A percentile compares a stretch with the other conserved stretches of the same genome.
Conservation (phyloP, 2,329 filamentous ascomycete species). For the Calonectria crousiana region DNA sequence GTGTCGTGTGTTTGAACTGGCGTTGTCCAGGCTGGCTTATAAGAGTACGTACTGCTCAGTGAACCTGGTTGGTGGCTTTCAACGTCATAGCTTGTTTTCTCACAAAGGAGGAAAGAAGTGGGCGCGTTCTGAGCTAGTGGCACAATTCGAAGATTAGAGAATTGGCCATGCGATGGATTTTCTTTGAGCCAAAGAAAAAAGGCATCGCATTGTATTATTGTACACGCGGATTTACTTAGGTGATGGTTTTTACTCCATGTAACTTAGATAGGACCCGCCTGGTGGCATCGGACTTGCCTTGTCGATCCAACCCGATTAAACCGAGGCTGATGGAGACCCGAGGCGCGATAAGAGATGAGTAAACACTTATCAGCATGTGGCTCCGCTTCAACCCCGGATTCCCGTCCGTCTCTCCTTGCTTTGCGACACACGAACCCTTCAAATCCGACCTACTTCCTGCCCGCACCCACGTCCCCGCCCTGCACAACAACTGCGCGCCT, state of each 20-base stretch:
- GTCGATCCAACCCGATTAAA: slow-evolving; percentile 25
- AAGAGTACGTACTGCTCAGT: not conserved
- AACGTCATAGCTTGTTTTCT: not conserved
- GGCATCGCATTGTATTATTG: not conserved
- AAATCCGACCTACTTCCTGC: slow-evolving; percentile 5
- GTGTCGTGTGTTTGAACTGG: not conserved
- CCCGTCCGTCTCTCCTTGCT: slow-evolving; percentile 28
- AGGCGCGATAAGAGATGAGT: slow-evolving; percentile 25
- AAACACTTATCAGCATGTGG: slow-evolving; percentile 40
- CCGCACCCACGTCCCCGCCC: not conserved
- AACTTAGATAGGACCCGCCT: not conserved
- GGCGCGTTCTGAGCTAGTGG: not conserved
- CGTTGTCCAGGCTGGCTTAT: not conserved
- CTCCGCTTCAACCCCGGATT: slow-evolving; percentile 36
- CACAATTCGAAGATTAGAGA: not conserved
- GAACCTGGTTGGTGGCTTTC: not conserved
- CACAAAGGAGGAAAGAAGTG: not conserved
- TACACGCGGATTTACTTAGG: not conserved
- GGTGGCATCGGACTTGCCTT: not conserved
- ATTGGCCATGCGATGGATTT: not conserved
- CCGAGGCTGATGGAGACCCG: slow-evolving; percentile 38
- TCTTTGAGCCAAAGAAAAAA: not conserved
- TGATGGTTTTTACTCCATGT: not conserved
- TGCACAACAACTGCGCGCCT: not conserved
- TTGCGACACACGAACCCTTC: slow-evolving; percentile 23